These are phyloP conservation scores for Pestalotiopsis sp. DNA, from an alignment of 2,329 filamentous ascomycete species.

Conservation along the genomic window DNA sequence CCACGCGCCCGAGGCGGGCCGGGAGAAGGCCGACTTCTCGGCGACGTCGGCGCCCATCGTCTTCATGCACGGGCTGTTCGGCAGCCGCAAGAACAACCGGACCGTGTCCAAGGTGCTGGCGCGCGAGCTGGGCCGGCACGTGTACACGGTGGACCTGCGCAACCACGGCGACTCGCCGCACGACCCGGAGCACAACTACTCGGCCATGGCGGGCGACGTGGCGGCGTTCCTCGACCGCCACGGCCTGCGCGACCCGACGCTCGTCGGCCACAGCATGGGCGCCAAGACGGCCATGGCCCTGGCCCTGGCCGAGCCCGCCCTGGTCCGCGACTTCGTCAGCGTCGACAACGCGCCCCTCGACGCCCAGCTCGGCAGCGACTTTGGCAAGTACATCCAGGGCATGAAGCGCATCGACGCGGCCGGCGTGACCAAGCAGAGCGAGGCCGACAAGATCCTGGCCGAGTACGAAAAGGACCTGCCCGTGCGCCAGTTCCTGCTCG, in stretches of 20 bases:
- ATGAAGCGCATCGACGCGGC: slow-evolving; percentile 82
- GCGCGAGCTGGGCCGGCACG: slow-evolving; percentile 75
- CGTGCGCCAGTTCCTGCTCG: slow-evolving; percentile 89
- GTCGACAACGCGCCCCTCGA: slow-evolving; percentile 94
- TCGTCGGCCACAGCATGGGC: slow-evolving; percentile 97
- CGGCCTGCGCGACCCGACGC: slow-evolving; percentile 67
- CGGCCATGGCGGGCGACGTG: slow-evolving; percentile 80
- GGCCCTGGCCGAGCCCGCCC: slow-evolving; percentile 69
- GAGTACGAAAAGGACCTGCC: slow-evolving; percentile 74
- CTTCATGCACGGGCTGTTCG: slow-evolving; percentile 91
- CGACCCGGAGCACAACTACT: slow-evolving; percentile 74
- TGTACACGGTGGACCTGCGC: slow-evolving; percentile 88
- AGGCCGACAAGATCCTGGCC: slow-evolving; percentile 79
- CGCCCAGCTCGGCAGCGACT: slow-evolving; percentile 72
- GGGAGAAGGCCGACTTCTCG: slow-evolving; percentile 33
- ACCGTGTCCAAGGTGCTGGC: slow-evolving; percentile 72
- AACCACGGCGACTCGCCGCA: slow-evolving; percentile 95
- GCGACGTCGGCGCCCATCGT: slow-evolving; percentile 65
- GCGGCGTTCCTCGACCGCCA: slow-evolving; percentile 76
- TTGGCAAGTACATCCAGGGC: slow-evolving; percentile 77
- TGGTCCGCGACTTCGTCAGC: slow-evolving; percentile 72
- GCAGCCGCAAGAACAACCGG: slow-evolving; percentile 93
- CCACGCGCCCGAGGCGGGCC: slow-evolving; percentile 56
- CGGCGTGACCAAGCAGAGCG: slow-evolving; percentile 67
- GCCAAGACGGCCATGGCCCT: slow-evolving; percentile 92